Evolutionary conservation across 108 stramenopile species (phyloP), one percentile per base, ranked within the genome.

Genomic region (Nitzschia sp.): DNA sequence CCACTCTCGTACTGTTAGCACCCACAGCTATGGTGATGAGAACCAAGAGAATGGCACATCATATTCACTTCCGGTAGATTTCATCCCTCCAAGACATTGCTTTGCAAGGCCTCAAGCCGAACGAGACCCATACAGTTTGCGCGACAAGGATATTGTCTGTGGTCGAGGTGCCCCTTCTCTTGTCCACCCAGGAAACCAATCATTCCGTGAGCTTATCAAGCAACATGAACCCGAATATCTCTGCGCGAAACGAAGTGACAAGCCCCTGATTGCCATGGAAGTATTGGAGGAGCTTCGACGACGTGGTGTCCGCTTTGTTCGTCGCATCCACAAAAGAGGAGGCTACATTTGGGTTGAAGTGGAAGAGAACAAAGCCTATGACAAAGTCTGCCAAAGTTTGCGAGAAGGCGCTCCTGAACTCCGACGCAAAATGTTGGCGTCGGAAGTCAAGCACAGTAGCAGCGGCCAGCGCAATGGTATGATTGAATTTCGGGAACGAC

Each of bases 101-200:
- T 64, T 72, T 64, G 11, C 62, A 7, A 14, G 53, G 14, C 24
- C 17, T 43, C 54, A 25, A 26, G 46, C 44, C 38, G 46, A 43
- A 44, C 22, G 26, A 9, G 14, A 57, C 43, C 43, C 55, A 25
- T 10, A 21, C 39, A 19, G 37, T 39, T 54, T 54, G 11, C 41
- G 57, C 6, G 29, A 69, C 57, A 22, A 44, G 8, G 82, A 86
- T 51, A 73, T 82, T 41, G 70, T 91, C 38, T 85, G 86, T 52
- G 89, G 89, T 41, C 79, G 90, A 25, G 90, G 90, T 12, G 86
- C 84, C 22, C 81, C 78, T 25, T 83, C 83, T 7, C 84, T 82
- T 69, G 80, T 76, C 51, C 87, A 88, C 58, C 69, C 84, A 7
- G 90, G 90, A 0, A 91, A 91, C 67, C 72, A 83, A 63, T 57